A percentile compares a stretch with the other conserved stretches of the same genome.
Conservation (phyloP, 2,329 filamentous ascomycete genomes). For the Pseudogymnoascus sp. region DNA sequence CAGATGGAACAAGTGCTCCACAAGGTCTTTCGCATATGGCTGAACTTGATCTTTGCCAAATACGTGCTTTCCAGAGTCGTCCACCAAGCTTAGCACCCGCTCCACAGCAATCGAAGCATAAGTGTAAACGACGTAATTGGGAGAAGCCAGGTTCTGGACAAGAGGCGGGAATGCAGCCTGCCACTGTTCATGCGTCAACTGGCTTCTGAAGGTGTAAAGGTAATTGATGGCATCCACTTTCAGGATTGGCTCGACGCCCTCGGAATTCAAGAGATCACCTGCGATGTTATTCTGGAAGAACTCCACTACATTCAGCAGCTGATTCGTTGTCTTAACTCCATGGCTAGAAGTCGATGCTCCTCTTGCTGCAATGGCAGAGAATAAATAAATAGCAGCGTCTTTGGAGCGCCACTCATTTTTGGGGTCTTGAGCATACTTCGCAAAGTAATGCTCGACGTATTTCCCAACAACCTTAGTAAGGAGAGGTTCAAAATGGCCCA, state of each 20-base stretch:
- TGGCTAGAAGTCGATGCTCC: slow-evolving; percentile 78
- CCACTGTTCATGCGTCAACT: slow-evolving; percentile 88
- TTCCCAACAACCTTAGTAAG: slow-evolving; percentile 81
- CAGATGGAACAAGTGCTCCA: slow-evolving; percentile 83
- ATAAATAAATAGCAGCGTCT: slow-evolving; percentile 96
- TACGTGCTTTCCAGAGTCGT: slow-evolving; percentile 65
- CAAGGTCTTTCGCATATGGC: slow-evolving; percentile 73
- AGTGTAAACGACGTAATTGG: slow-evolving; percentile 94
- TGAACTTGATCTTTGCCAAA: slow-evolving; percentile 73
- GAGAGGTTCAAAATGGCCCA: slow-evolving; percentile 76
- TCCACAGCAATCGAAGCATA: slow-evolving; percentile 97
- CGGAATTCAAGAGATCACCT: slow-evolving; percentile 67
- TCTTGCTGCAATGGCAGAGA: slow-evolving; percentile 87
- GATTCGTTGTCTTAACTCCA: slow-evolving; percentile 84
- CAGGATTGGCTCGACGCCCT: slow-evolving; percentile 68
- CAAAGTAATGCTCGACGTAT: slow-evolving; percentile 80
- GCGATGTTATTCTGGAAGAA: slow-evolving; percentile 94
- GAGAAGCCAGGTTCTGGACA: slow-evolving; percentile 80
- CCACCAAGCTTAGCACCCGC: slow-evolving; percentile 74
- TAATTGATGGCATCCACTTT: slow-evolving; percentile 99
- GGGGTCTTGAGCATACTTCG: slow-evolving; percentile 59
- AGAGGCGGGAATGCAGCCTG: slow-evolving; percentile 79
- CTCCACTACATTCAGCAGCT: slow-evolving; percentile 78
- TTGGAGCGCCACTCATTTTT: slow-evolving; percentile 86
- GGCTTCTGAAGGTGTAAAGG: slow-evolving; percentile 91